A percentile compares a stretch with the other conserved stretches of the same genome.
These are phyloP conservation scores for Hylodesmum podocarpum DNA, from an alignment of 306 rosid species.

Conservation along the genomic window DNA sequence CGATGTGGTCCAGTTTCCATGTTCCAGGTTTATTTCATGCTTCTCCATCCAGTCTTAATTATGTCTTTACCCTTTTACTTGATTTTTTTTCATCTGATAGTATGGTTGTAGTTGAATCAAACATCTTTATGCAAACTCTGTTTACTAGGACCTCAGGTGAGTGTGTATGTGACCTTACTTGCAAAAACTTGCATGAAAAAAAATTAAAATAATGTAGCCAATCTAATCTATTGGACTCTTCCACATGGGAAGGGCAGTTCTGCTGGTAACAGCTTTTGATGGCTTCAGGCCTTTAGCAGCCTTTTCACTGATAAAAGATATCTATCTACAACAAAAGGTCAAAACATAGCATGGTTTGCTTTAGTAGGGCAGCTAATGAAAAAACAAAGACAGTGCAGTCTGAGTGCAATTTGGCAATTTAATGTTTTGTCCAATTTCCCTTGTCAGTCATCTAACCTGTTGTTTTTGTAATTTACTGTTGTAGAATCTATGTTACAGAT, in stretches of 20 bases:
- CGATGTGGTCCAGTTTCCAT: slow-evolving; percentile 92
- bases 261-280: neutral
- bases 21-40: slow-evolving; percentile 66
- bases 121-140: neutral
- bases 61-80: neutral
- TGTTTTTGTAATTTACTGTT: slow-evolving; percentile 20
- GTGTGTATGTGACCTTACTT: neutral
- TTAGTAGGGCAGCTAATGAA: neutral
- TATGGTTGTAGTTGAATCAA: neutral
- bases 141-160: neutral
- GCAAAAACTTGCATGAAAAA: neutral
- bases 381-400: neutral
- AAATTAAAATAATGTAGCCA: neutral
- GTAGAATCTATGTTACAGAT: slow-evolving; percentile 85
- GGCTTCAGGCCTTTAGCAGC: neutral
- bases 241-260: neutral
- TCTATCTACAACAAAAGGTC: neutral
- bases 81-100: neutral
- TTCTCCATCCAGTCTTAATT: slow-evolving; percentile 20
- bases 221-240: neutral
- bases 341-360: neutral
- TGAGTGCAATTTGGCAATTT: neutral
- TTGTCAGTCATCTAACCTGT: slow-evolving; percentile 12
- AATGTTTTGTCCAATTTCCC: neutral
- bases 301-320: neutral